These are phyloP conservation scores for Cyphellophora attinorum DNA, from an alignment of 2,329 filamentous ascomycete species.

Conservation along the genomic window DNA sequence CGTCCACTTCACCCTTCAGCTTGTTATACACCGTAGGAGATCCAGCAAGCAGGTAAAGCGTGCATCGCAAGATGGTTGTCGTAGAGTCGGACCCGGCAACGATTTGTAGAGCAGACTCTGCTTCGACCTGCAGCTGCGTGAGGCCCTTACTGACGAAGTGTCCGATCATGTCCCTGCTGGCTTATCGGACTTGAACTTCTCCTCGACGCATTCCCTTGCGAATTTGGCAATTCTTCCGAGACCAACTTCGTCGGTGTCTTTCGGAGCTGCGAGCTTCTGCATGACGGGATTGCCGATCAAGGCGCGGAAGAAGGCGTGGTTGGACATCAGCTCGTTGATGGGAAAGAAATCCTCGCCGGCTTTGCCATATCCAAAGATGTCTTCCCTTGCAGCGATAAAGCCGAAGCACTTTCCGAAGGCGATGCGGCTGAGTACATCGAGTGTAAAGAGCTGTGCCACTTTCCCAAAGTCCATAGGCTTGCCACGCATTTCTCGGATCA, in stretches of 20 bases:
- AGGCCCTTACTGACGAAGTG: conserved; percentile 22
- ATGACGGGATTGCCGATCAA: too few species aligned
- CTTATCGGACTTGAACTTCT: too few species aligned
- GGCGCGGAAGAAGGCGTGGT: too few species aligned
- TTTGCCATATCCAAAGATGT: conserved; percentile 9
- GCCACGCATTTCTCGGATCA: conserved; percentile 3
- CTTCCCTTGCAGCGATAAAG: conserved; percentile 9
- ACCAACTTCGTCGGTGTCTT: too few species aligned
- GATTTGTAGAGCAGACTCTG: conserved; percentile 9
- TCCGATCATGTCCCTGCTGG: too few species aligned
- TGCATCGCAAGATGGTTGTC: conserved; percentile 4
- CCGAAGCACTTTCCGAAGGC: conserved; percentile 12
- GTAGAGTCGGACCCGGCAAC: conserved; percentile 7
- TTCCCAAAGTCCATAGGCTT: conserved; percentile 10
- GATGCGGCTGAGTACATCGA: conserved; percentile 11
- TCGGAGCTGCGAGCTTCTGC: too few species aligned
- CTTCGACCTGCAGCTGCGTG: conserved; percentile 4
- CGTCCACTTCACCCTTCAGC: conserved; percentile 19
- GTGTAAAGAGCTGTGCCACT: conserved; percentile 10
- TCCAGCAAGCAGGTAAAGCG: conserved; percentile 5
- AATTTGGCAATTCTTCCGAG: too few species aligned
- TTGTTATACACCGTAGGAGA: conserved; percentile 7
- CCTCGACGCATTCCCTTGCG: too few species aligned
- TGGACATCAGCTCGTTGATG: too few species aligned
- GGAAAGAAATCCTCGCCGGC: too few species aligned